phyloP scores from a whole-genome alignment of 495 filamentous ascomycete genomes.

The Lophiostoma macrostomum region DNA sequence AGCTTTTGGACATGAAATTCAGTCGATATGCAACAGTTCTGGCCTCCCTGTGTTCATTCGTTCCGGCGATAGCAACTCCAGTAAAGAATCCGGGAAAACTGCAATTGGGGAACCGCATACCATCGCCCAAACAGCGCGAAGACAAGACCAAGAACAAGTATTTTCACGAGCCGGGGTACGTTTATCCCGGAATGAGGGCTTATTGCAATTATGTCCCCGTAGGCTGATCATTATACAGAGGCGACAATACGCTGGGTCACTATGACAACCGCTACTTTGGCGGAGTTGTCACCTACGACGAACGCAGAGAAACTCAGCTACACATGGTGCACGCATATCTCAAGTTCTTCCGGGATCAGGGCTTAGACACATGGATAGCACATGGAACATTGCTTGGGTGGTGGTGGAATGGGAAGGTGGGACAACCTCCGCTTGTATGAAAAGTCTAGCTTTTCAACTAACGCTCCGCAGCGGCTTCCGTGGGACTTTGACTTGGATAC shows the following conservation, averaged over 20 bases:
- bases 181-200: not conserved
- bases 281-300: constrained; percentile 57
- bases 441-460: not conserved
- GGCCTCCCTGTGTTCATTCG: constrained; percentile 7
- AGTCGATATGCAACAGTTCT: constrained; percentile 17
- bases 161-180: constrained; percentile 29
- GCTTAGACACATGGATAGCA: constrained; percentile 80
- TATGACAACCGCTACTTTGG: constrained; percentile 72
- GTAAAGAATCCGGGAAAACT: too few relatives aligned
- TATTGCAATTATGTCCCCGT: too few relatives aligned
- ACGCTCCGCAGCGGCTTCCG: constrained; percentile 60
- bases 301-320: constrained; percentile 60
- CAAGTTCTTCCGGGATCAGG: constrained; percentile 57
- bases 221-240: constrained; percentile 37
- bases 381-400: constrained; percentile 84
- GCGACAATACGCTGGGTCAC: constrained; percentile 56
- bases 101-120: too few relatives aligned
- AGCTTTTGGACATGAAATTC: constrained; percentile 16
- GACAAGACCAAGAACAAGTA: constrained; percentile 25
- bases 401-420: constrained; percentile 82
- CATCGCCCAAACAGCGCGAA: too few relatives aligned
- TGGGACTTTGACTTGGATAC: constrained; percentile 91
- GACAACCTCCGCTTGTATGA: not conserved
- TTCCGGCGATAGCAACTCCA: constrained; percentile 10
- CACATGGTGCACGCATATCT: constrained; percentile 74